These are phyloP conservation scores for Pythium coloratum DNA, from an alignment of 352 stramenopile genomes.

Conservation along the genomic window DNA sequence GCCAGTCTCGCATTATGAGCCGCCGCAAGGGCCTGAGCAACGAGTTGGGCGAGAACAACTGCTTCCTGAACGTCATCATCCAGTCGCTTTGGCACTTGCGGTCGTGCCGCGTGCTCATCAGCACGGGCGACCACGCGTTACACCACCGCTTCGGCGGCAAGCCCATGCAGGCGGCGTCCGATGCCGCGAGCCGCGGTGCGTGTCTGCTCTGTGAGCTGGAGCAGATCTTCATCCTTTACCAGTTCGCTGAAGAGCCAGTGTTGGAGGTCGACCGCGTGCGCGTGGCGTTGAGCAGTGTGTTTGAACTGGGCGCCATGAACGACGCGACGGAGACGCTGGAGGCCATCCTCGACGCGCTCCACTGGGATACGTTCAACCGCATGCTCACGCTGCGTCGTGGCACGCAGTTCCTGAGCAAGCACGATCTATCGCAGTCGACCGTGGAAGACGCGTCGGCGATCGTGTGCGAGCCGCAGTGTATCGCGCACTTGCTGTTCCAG, in stretches of 20 bases:
- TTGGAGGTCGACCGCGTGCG: constrained; percentile 77
- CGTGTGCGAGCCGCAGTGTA: constrained; percentile 77
- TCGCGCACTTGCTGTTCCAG: constrained; percentile 82
- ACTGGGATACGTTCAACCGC: constrained; percentile 77
- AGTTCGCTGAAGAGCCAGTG: constrained; percentile 77
- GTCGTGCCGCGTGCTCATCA: constrained; percentile 80
- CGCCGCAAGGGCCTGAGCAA: constrained; percentile 83
- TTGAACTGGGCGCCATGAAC: constrained; percentile 82
- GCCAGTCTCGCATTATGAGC: constrained; percentile 40
- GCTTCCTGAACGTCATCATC: constrained; percentile 91
- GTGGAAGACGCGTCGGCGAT: constrained; percentile 61
- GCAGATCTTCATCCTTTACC: constrained; percentile 85
- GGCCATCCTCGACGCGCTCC: constrained; percentile 73
- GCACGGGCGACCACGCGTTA: constrained; percentile 71
- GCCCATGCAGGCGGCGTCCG: constrained; percentile 28
- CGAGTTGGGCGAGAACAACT: constrained; percentile 87
- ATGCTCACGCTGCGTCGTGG: constrained; percentile 59
- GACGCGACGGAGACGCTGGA: constrained; percentile 86
- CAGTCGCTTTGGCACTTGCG: constrained; percentile 90
- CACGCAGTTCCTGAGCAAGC: constrained; percentile 23
- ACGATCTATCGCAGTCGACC: constrained; percentile 53
- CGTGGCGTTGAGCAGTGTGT: constrained; percentile 56
- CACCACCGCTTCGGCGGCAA: constrained; percentile 61
- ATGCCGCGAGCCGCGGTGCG: constrained; percentile 14
- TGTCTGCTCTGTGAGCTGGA: constrained; percentile 85